phyloP scores from a whole-genome alignment of 352 stramenopile species.

The Globisporangium irregulare region DNA sequence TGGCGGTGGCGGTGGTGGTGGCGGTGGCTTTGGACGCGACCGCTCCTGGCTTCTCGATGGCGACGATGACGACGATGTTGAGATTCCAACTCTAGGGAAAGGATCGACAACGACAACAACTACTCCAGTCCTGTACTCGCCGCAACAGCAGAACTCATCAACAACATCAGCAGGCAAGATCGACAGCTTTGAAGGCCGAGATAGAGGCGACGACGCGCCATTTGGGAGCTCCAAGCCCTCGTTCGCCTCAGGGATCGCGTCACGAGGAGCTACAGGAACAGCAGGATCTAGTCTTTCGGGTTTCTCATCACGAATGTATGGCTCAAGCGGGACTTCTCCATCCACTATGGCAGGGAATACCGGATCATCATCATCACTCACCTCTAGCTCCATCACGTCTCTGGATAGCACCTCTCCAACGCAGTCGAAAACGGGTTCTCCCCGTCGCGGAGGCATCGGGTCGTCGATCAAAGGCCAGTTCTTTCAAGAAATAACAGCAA shows the following conservation, averaged over 20 bases:
- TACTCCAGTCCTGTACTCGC: background rate
- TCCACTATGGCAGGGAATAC: background rate
- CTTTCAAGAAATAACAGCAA: constrained; percentile 21
- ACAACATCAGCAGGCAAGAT: background rate
- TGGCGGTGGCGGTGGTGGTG: background rate
- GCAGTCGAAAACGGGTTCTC: constrained; percentile 8
- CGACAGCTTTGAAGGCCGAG: background rate
- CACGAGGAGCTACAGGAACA: background rate
- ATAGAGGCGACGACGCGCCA: background rate
- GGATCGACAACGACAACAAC: background rate
- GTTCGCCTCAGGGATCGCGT: constrained; percentile 2
- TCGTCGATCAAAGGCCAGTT: constrained; percentile 28
- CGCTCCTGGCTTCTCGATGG: constrained; percentile 53
- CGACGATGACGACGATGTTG: constrained; percentile 29
- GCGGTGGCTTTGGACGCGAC: constrained; percentile 37
- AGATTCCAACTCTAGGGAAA: background rate
- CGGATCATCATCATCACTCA: background rate
- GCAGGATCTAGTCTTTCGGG: background rate
- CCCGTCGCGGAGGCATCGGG: constrained; percentile 11
- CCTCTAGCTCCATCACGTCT: background rate
- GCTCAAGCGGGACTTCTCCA: background rate
- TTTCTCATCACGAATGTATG: constrained; percentile 15
- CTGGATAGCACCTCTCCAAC: constrained; percentile 8
- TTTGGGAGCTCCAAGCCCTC: constrained; percentile 2
- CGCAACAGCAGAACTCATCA: background rate